Base-by-base conservation (phyloP, 1,284 basidiomycete genomes). In the Stereum hirsutum region DNA sequence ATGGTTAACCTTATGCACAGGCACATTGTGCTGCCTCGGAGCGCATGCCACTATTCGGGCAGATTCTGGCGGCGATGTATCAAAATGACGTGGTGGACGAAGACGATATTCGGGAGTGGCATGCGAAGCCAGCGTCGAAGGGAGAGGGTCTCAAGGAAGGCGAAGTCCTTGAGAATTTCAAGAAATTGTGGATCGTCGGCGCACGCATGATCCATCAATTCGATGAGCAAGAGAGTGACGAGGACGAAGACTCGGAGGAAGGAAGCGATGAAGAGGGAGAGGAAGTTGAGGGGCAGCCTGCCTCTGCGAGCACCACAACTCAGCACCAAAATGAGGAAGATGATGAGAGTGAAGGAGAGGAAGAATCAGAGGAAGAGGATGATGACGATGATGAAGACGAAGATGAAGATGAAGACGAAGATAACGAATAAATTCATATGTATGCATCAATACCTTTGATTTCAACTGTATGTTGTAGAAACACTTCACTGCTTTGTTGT, bases 21-120 rank as follows among this genome's bases (percentile, higher is more conserved):
- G 66, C 62, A 42, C 76, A 82, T 54, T 88, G 83, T 47, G 75
- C 78, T 27, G 63, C 63, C 31, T 83, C 80, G 5, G 59, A 69
- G 41, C 74, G 77, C 37, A 58, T 81, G 52, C 65, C 72, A 23
- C 60, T 88, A 25, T 89, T 89, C 56, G 86, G 82, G 2, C 81
- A 84, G 54, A 74, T 88, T 43, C 70, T 89, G 20, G 82, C 77
- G 15, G 74, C 79, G 14, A 60, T 88, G 8, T 89, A 89, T 54
- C 83, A 91, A 61, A 64, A 72, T 47, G 79, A 89, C 56, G 72
- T 88, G 39, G 78, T 89, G 6, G 85, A 88, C 45, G 86, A 88
- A 57, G 81, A 87, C 36, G 78, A 88, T 51, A 84, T 89, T 51
- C 74, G 81, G 21, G 66, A 61, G 41, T 89, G 86, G 85, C 75